Percentiles rank a stretch among this genome's conserved stretches.
Evolutionary conservation across 148 eudicot species (phyloP).

Genomic region (Simmondsia chinensis): DNA sequence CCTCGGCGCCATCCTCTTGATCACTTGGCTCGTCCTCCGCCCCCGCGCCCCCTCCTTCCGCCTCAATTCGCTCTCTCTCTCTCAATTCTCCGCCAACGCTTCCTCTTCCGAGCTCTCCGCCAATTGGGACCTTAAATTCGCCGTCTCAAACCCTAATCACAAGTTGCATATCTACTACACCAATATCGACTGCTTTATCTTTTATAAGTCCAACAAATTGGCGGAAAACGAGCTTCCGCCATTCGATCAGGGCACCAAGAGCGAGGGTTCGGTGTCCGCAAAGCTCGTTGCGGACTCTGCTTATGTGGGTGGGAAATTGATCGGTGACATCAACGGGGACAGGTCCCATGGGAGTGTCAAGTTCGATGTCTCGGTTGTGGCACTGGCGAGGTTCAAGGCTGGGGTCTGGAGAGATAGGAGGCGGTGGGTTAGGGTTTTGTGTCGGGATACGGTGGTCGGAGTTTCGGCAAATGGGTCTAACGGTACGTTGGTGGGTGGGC

Average conservation of each 20-base stretch:
- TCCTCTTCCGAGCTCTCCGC: conserved; percentile 24
- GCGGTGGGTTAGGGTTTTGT: conserved; percentile 43
- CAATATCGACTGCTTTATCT: conserved; percentile 20
- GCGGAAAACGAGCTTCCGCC: conserved; percentile 37
- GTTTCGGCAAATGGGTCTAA: conserved; percentile 13
- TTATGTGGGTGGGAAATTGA: conserved; percentile 18
- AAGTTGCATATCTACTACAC: conserved; percentile 39
- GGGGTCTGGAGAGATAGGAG: conserved; percentile 52
- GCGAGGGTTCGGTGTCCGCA: conserved; percentile 21
- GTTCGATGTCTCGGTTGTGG: conserved; percentile 34
- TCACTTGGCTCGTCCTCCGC: conserved; percentile 69
- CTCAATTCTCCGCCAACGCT: conserved; percentile 41
- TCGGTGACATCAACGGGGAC: conserved; percentile 22
- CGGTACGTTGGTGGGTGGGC: conserved; percentile 23
- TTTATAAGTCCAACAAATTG: conserved; percentile 13
- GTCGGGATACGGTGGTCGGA: conserved; percentile 30
- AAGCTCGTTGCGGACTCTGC: conserved; percentile 24
- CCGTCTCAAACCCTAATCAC: conserved; percentile 35
- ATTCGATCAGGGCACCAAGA: conserved; percentile 36
- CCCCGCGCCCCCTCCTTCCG: conserved; percentile 65
- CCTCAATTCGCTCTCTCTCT: conserved; percentile 30
- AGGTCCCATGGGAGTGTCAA: conserved; percentile 21
- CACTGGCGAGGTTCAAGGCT: conserved; percentile 39
- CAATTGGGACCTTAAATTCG: conserved; percentile 19
- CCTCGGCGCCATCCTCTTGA: conserved; percentile 42